These are phyloP conservation scores for Verticillium alfalfae DNA, from an alignment of 2,329 filamentous ascomycete species.

Conservation along the genomic window DNA sequence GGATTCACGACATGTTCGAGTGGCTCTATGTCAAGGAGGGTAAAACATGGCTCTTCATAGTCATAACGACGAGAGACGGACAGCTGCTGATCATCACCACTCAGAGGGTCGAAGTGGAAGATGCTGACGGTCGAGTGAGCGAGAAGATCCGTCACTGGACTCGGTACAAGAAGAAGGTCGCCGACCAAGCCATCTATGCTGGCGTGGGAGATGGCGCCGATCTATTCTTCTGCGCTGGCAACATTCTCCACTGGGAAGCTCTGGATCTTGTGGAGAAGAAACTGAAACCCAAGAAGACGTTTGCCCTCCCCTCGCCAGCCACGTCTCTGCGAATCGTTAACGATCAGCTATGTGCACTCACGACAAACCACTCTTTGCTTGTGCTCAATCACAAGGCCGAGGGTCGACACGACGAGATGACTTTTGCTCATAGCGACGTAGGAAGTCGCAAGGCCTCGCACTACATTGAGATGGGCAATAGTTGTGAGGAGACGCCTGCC, in stretches of 20 bases:
- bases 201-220: constrained; percentile 49
- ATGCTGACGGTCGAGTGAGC: constrained; percentile 13
- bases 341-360: constrained; percentile 45
- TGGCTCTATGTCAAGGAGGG: constrained; percentile 56
- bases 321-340: constrained; percentile 41
- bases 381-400: constrained; percentile 42
- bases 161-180: constrained; percentile 38
- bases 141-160: constrained; percentile 45
- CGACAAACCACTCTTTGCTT: constrained; percentile 48
- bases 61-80: constrained; percentile 52
- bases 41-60: constrained; percentile 57
- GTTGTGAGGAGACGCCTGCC: constrained; percentile 15
- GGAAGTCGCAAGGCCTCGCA: constrained; percentile 36
- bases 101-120: constrained; percentile 9
- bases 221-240: constrained; percentile 51
- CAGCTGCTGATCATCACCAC: constrained; percentile 45
- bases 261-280: constrained; percentile 46
- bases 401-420: constrained; percentile 26
- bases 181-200: constrained; percentile 47
- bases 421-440: constrained; percentile 38
- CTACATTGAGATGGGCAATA: constrained; percentile 37
- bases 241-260: constrained; percentile 48
- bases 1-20: constrained; percentile 55
- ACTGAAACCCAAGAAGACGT: constrained; percentile 39
- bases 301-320: constrained; percentile 48